Evolutionary conservation across 177 flowering plant genomes (phyloP).

Genomic region (Vitis hybrid): DNA sequence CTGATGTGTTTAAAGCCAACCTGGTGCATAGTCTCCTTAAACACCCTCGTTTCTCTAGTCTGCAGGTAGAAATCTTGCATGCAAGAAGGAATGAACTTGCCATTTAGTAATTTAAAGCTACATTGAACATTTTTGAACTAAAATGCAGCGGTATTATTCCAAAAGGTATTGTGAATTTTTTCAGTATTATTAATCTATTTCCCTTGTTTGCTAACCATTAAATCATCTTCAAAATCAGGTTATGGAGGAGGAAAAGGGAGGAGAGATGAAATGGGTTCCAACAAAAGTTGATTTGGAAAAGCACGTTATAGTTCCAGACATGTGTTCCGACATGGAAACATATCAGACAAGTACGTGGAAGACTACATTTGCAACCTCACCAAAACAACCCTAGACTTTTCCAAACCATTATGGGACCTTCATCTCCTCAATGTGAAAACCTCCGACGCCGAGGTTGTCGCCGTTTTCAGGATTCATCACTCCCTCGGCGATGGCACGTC

Average conservation of each 20-base stretch:
- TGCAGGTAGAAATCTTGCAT: conserved; percentile 3
- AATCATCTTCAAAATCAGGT: conserved; percentile 7
- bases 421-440: conserved; percentile 21
- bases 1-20: conserved; percentile 7
- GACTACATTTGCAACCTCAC: conserved; percentile 17
- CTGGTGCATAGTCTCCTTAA: conserved; percentile 14
- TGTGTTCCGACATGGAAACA: not conserved
- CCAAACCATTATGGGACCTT: conserved; percentile 33
- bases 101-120: too few relatives aligned
- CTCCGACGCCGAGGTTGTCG: conserved; percentile 4
- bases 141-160: too few relatives aligned
- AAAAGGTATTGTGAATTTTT: too few relatives aligned
- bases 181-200: too few relatives aligned
- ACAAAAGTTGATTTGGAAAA: conserved; percentile 14
- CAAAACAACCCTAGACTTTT: conserved; percentile 14
- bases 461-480: conserved; percentile 20
- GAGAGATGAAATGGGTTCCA: conserved; percentile 19
- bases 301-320: not conserved
- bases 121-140: too few relatives aligned
- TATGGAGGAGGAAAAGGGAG: not conserved
- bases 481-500: conserved; percentile 30
- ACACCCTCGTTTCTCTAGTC: conserved; percentile 24
- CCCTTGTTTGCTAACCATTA: too few relatives aligned
- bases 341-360: conserved; percentile 16
- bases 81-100: too few relatives aligned